Base-by-base conservation (phyloP, 495 filamentous ascomycete genomes). In the Hypoxylon rickii region DNA sequence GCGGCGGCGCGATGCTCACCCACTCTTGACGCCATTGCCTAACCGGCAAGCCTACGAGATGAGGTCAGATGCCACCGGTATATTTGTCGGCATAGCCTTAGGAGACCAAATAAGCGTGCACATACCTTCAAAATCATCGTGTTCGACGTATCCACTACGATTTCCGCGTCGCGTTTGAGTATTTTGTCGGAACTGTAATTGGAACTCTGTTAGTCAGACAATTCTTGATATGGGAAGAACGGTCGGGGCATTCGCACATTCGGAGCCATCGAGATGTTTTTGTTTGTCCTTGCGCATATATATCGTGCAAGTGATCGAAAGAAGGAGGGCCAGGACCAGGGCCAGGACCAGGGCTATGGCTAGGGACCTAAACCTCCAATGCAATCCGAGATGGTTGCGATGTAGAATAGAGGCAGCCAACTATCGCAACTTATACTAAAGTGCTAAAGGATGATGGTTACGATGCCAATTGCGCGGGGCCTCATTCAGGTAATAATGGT, bases 41-140 rank as follows among this genome's bases (percentile, higher is more conserved):
- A 40, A 98, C 85, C 15, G 94, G 94, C 4, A 98, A 79, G 37
- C 94, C 73, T 77, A 33, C 3, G 6, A 17, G 13, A 21, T 0
- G 22, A 16, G 4, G 31, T 55, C 45, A 53, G 51, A 17, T 26
- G 31, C 8, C 16, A 29, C 7, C 20, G n/a, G 16, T 51, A 55
- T 60, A 54, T 29, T 4, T 29, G 24, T 29, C 7, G 41, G 11
- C 37, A 26, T 38, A 4, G 12, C 4, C 20, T 19, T 22, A n/a
- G 13, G 31, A 16, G 43, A 49, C 7, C 4, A 4, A 10, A 10
- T 4, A 29, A 29, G 4, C 10, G 24, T 29, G 24, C 10, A 7
- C 57, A 42, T 45, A 72, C 72, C 92, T 72, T 97, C 93, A 56
- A 96, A 94, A 62, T 97, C 85, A 77, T 98, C 95, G 68, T 96